Base-by-base conservation (phyloP, 108 stramenopile species). In the Discostella pseudostelligera region DNA sequence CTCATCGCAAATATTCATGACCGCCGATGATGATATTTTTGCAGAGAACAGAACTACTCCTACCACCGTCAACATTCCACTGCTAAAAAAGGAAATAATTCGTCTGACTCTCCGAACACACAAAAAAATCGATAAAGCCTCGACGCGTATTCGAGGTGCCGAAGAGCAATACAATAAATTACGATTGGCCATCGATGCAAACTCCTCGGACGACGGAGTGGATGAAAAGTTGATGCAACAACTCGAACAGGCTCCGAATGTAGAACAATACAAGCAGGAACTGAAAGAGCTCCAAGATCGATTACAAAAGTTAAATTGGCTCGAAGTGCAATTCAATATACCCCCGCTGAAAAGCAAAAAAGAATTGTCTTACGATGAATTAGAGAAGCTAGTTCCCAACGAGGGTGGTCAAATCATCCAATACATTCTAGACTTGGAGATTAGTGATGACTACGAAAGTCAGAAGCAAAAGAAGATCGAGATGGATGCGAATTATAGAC, bases 51-150 rank as follows among this genome's bases (percentile, higher is more conserved):
- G 55, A 58, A 43, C 32, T 28, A 67, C 56, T 19, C 56, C n/a
- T 5, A 32, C 32, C 54, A 44, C 44, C 8, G 43, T 53, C 50
- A 81, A 93, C 67, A 48, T 88, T 24, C 56, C 79, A 11, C 74
- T 69, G 4, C 59, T 93, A 24, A 84, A 79, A 62, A 89, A 94
- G 57, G 85, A 89, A 81, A 83, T 82, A 8, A 35, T 76, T 14
- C 82, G 88, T 21, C 78, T 80, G 6, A 75, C 71, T 16, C 59
- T 83, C 7, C 84, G 92, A 42, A 81, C 83, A 35, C 85, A 83
- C 77, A 94, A 94, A 50, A 94, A 94, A 59, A 83, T 89, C 14
- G 89, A 88, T 10, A 94, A 94, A 47, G 86, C 79, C 2, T 76
- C 74, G 24, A 45, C 70, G n/a, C 76, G 85, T 4, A 50, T 87